Conservation (phyloP, 768 basidiomycete genomes). For the Phlebiopsis flavidoalba region DNA sequence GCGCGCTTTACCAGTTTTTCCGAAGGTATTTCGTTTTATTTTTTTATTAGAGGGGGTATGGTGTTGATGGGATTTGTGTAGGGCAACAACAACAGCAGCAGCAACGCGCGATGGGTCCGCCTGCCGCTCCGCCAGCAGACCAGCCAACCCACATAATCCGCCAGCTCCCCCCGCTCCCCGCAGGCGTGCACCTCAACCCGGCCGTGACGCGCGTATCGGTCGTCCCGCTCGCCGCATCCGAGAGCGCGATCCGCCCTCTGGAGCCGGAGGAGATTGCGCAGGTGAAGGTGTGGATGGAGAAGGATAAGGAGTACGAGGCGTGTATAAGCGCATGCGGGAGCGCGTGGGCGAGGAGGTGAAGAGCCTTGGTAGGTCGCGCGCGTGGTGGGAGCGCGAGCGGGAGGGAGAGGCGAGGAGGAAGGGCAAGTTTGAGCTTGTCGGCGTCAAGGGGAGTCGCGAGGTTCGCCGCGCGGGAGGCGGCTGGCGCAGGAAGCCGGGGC, state of each 20-base stretch:
- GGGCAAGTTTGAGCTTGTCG: conserved; percentile 32
- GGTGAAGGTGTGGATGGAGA: conserved; percentile 59
- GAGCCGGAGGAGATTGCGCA: conserved; percentile 42
- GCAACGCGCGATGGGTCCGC: conserved; percentile 4
- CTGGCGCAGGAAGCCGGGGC: conserved; percentile 44
- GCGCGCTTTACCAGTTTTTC: conserved; percentile 11
- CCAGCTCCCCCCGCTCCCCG: conserved; percentile 39
- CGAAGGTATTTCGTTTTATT: neutral
- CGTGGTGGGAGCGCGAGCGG: conserved; percentile 60
- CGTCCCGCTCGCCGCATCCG: conserved; percentile 55
- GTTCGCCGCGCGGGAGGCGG: conserved; percentile 34
- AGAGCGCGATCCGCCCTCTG: conserved; percentile 50
- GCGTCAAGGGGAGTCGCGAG: conserved; percentile 17
- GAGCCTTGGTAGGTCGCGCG: conserved; percentile 34
- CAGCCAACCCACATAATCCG: conserved; percentile 19
- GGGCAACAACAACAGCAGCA: conserved; percentile 6
- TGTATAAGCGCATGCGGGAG: conserved; percentile 43
- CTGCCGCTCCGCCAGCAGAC: conserved; percentile 15
- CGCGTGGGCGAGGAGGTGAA: conserved; percentile 48
- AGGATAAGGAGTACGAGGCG: conserved; percentile 54
- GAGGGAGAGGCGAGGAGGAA: conserved; percentile 33
- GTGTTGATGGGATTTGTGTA: neutral
- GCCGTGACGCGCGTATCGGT: conserved; percentile 54
- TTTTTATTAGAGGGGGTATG: no score
- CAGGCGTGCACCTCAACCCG: conserved; percentile 45